Evolutionary conservation across 495 filamentous ascomycete species (phyloP).

Genomic region (Bacidia gigantensis): DNA sequence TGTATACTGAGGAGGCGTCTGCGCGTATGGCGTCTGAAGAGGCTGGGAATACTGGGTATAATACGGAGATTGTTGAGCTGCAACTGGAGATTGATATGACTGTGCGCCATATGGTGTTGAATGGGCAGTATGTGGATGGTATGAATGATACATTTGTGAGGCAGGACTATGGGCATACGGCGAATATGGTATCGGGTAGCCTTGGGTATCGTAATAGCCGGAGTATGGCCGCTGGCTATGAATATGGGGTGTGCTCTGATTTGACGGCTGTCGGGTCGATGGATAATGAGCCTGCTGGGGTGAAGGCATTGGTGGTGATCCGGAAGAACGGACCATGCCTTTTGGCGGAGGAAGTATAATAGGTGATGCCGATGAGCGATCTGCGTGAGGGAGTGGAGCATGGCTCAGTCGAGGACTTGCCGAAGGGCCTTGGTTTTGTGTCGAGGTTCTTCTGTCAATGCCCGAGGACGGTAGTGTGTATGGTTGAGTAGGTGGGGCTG

Average conservation of each 20-base stretch:
- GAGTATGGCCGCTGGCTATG: constrained; percentile 2
- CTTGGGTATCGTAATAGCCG: constrained; percentile 9
- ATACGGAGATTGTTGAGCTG: constrained; percentile 9
- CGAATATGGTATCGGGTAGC: constrained; percentile 13
- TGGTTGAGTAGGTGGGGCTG: constrained; percentile 5
- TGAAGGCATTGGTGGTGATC: constrained; percentile 15
- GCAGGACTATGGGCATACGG: constrained; percentile 11
- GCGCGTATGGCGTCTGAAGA: constrained; percentile 16
- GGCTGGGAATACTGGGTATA: constrained; percentile 15
- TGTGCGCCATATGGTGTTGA: constrained; percentile 1
- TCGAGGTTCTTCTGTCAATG: constrained; percentile 13
- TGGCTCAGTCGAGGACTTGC: constrained; percentile 13
- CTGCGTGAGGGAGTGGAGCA: constrained; percentile 7
- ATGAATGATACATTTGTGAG: constrained; percentile 9
- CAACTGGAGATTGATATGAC: constrained; percentile 12
- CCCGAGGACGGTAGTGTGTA: constrained; percentile 9
- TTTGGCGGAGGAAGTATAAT: constrained; percentile 17
- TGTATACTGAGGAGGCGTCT: constrained; percentile 6
- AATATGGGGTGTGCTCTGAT: constrained; percentile 8
- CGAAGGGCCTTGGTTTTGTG: constrained; percentile 14
- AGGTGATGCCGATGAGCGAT: constrained; percentile 17
- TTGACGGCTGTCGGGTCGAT: constrained; percentile 10
- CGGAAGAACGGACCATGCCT: constrained; percentile 16
- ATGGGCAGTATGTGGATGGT: constrained; percentile 7
- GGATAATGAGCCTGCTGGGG: constrained; percentile 14